These are phyloP conservation scores for Microstroma glucosiphilum DNA, from an alignment of 1,284 basidiomycete species.

Conservation along the genomic window DNA sequence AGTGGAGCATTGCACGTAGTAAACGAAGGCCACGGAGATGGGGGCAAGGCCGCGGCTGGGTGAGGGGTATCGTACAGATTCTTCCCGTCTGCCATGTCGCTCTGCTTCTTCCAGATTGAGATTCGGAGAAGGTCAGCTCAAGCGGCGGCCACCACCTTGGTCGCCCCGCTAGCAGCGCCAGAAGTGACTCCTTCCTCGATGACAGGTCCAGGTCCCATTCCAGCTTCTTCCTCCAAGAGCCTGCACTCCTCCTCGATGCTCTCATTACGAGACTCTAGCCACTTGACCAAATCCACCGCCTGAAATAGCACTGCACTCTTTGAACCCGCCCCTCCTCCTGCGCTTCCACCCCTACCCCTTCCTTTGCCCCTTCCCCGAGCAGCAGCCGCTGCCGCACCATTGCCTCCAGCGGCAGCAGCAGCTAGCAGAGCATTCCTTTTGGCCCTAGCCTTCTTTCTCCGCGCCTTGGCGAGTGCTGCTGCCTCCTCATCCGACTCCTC, in stretches of 20 bases:
- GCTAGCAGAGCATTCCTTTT: constrained; percentile 2
- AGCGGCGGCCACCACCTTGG: background rate
- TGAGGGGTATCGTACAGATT: too few species aligned
- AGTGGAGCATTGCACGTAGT: too few species aligned
- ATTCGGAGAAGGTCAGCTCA: too few species aligned
- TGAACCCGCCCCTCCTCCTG: constrained; percentile 43
- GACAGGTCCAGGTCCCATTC: background rate
- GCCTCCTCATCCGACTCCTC: constrained; percentile 27
- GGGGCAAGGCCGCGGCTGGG: too few species aligned
- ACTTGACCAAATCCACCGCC: constrained; percentile 45
- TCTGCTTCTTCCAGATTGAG: too few species aligned
- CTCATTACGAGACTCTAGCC: constrained; percentile 41
- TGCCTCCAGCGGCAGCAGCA: background rate
- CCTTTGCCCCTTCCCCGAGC: constrained; percentile 38
- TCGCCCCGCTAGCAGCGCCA: background rate
- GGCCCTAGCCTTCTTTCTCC: constrained; percentile 12
- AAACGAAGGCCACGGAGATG: too few species aligned
- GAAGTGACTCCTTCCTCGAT: background rate
- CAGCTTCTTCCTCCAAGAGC: constrained; percentile 24
- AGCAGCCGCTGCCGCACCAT: constrained; percentile 5
- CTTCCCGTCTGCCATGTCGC: too few species aligned
- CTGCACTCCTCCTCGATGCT: constrained; percentile 30
- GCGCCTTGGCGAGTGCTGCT: constrained; percentile 1
- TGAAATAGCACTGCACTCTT: constrained; percentile 49
- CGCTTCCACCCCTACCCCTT: constrained; percentile 42